Evolutionary conservation across 1,284 basidiomycete species (phyloP), one percentile per base, ranked within the genome.

Genomic region (Moniliella sp.): DNA sequence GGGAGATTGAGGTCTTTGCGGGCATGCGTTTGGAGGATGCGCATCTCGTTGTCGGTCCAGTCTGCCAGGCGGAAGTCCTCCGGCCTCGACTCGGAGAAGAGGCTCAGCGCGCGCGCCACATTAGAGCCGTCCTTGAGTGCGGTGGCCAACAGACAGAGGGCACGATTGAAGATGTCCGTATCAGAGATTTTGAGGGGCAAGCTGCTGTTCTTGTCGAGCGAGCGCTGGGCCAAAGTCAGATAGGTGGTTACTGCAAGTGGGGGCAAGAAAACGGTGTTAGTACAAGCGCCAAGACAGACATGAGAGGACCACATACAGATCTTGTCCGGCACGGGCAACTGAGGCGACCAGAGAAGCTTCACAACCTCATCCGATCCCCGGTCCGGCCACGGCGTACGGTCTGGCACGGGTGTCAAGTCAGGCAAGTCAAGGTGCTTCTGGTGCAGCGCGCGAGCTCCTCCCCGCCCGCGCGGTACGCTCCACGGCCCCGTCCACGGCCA

Each of bases 321-420:
- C n/a, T 23, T 23, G 21, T 23, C 21, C 7, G 21, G n/a, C 7
- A 23, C 8, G 8, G 8, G 8, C n/a, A 23, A 23, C n/a, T 23
- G 8, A 7, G 21, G 21, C 21, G 61, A 61, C 36, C 60, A 63
- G 49, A 23, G 59, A 14, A 75, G 67, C 43, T 81, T 76, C 27
- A 79, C 66, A 2, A 78, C 81, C 32, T 67, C 67, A 39, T 79
- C 75, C 1, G 69, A 70, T 5, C 80, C 80, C 42, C 80, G 64
- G 45, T 78, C 75, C 32, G 45, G 21, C 7, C 7, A n/a, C 7
- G 21, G 21, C n/a, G 21, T 7, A n/a, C 8, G 7, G n/a, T 23
- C 21, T n/a, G 21, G 21, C n/a, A 23, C 21, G 21, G 21, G 21
- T n/a, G 21, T 23, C 8, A 23, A n/a, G 21, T 23, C 21, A 7